A percentile compares a stretch with the other conserved stretches of the same genome.
These are phyloP conservation scores for Torulaspora franciscae DNA, from an alignment of 805 yeast genomes.

Conservation along the genomic window DNA sequence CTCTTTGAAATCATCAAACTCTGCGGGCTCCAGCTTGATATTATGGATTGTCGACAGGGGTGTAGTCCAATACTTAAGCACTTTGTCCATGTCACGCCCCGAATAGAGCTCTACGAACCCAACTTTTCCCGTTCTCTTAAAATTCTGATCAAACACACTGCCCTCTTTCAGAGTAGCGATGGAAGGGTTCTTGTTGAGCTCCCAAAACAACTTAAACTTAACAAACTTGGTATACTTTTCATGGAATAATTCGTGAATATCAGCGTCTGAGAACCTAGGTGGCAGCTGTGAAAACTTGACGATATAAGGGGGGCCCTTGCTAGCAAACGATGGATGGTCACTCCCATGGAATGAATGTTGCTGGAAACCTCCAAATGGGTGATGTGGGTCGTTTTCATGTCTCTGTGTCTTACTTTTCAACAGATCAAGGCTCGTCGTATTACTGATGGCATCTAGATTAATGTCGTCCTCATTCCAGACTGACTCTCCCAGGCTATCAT, in stretches of 20 bases:
- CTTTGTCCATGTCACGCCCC: constrained; percentile 36
- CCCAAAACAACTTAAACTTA: constrained; percentile 60
- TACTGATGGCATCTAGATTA: constrained; percentile 32
- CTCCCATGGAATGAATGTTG: constrained; percentile 6
- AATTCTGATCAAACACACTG: constrained; percentile 51
- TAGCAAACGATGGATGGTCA: constrained; percentile 6
- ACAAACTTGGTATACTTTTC: constrained; percentile 55
- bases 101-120: constrained; percentile 47
- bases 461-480: constrained; percentile 36
- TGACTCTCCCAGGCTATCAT: constrained; percentile 38
- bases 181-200: constrained; percentile 55
- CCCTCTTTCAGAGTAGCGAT: constrained; percentile 53
- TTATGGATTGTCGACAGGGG: constrained; percentile 37
- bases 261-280: constrained; percentile 44
- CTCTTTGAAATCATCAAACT: constrained; percentile 38
- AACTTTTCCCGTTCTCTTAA: constrained; percentile 49
- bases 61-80: constrained; percentile 29
- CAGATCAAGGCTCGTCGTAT: constrained; percentile 31
- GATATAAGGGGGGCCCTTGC: constrained; percentile 53
- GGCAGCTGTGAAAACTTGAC: constrained; percentile 61
- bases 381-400: constrained; percentile 12
- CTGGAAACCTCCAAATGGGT: constrained; percentile 13
- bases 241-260: constrained; percentile 53
- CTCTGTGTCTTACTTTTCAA: constrained; percentile 20
- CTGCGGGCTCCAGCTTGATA: constrained; percentile 36